A percentile compares a stretch with the other conserved stretches of the same genome.
These are phyloP conservation scores for Fraxinus paxiana DNA, from an alignment of 305 asterid genomes.

Conservation along the genomic window DNA sequence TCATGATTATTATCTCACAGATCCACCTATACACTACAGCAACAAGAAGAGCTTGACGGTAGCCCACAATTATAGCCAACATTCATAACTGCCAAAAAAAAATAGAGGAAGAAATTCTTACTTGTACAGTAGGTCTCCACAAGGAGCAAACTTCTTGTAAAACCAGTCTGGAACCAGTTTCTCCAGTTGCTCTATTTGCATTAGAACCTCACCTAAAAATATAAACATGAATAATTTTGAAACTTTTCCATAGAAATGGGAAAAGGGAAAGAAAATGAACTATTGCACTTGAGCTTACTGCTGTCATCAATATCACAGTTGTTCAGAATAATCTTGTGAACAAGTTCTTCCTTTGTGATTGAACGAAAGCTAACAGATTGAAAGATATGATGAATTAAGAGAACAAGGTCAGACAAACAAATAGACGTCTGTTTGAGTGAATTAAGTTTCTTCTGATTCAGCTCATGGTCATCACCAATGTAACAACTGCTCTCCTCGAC, in stretches of 20 bases:
- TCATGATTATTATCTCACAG: not conserved
- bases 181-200: conserved; percentile 63
- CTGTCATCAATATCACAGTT: conserved; percentile 50
- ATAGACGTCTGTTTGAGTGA: conserved; percentile 34
- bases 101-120: conserved; percentile 6
- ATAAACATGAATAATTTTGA: conserved; percentile 18
- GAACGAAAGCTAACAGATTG: conserved; percentile 52
- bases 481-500: conserved; percentile 18
- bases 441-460: not conserved
- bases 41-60: not conserved
- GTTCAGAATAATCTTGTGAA: conserved; percentile 72
- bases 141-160: conserved; percentile 45
- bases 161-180: conserved; percentile 85
- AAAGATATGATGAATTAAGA: conserved; percentile 59
- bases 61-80: not conserved
- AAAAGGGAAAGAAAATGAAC: not conserved
- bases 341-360: conserved; percentile 78
- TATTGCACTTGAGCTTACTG: conserved; percentile 37
- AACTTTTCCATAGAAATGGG: not conserved
- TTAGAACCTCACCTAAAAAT: conserved; percentile 59
- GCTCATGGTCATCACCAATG: conserved; percentile 19
- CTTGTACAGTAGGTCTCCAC: conserved; percentile 77
- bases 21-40: not conserved
- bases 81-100: not conserved
- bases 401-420: conserved; percentile 46